Evolutionary conservation across 2,329 filamentous ascomycete species (phyloP).

Genomic region (Botrytis byssoidea): DNA sequence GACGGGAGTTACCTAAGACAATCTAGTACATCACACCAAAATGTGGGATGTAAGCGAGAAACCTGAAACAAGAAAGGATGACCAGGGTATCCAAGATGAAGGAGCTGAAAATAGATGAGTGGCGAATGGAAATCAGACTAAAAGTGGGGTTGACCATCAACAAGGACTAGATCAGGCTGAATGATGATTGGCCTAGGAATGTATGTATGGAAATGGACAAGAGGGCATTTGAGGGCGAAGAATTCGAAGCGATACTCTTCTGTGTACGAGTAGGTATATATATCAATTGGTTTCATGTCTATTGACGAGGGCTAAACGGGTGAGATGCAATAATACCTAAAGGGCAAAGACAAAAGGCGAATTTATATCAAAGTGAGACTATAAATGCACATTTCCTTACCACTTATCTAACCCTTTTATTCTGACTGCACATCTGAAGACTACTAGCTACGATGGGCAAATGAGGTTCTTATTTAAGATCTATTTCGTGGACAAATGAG

Average conservation of each 20-base stretch:
- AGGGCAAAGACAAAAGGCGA: not conserved
- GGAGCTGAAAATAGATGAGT: constrained; percentile 1
- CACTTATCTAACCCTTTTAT: no score
- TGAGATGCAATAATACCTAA: no score
- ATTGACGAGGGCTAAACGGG: not conserved
- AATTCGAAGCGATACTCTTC: not conserved
- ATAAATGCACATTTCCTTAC: not conserved
- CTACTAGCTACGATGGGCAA: not conserved
- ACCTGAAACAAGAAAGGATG: constrained; percentile 18
- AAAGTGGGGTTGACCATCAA: not conserved
- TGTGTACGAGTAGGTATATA: not conserved
- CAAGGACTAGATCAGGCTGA: not conserved
- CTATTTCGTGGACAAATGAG: no score
- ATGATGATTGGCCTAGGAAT: not conserved
- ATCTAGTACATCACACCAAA: not conserved
- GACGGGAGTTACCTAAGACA: constrained; percentile 7
- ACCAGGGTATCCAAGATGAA: not conserved
- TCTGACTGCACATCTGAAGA: not conserved
- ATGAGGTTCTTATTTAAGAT: not conserved
- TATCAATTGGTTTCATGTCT: not conserved
- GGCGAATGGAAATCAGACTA: not conserved
- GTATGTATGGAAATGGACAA: not conserved
- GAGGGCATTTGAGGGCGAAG: not conserved
- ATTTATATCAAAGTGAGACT: not conserved
- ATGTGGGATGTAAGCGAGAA: constrained; percentile 24